Percentiles rank a stretch among this genome's conserved stretches.
phyloP scores from a whole-genome alignment of 805 yeast species.

The Wickerhamomyces pijperi region DNA sequence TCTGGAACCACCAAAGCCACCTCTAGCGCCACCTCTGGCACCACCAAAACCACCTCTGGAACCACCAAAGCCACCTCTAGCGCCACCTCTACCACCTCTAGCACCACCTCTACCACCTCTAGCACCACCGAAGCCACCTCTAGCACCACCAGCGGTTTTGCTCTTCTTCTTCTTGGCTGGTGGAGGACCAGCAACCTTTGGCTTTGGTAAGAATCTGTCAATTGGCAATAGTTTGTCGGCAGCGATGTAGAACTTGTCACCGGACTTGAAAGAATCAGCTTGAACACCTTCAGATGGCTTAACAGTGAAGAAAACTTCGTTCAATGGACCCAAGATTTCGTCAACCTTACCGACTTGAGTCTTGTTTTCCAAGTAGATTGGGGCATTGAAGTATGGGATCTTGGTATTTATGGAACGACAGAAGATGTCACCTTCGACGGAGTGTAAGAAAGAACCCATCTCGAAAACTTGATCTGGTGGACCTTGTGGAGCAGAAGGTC shows the following conservation, averaged over 20 bases:
- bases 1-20: slow-evolving; percentile 23
- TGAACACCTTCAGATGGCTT: slow-evolving; percentile 95
- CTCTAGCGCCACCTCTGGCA: slow-evolving; percentile 22
- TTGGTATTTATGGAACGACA: slow-evolving; percentile 91
- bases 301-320: slow-evolving; percentile 95
- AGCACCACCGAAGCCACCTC: slow-evolving; percentile 23
- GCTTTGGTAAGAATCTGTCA: slow-evolving; percentile 95
- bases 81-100: slow-evolving; percentile 12
- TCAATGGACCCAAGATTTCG: slow-evolving; percentile 94
- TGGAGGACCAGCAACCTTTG: slow-evolving; percentile 78
- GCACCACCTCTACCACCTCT: slow-evolving; percentile 16
- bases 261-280: slow-evolving; percentile 85
- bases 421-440: slow-evolving; percentile 95
- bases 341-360: slow-evolving; percentile 95
- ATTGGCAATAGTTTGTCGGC: slow-evolving; percentile 91
- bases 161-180: slow-evolving; percentile 58
- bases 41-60: slow-evolving; percentile 25
- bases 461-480: slow-evolving; percentile 94
- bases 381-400: slow-evolving; percentile 97
- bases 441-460: slow-evolving; percentile 86
- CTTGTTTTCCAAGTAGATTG: slow-evolving; percentile 92
- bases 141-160: slow-evolving; percentile 37
- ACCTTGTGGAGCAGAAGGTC: slow-evolving; percentile 72
- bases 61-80: slow-evolving; percentile 34
- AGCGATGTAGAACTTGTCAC: slow-evolving; percentile 92